Evolutionary conservation across 1,284 basidiomycete genomes (phyloP).

Genomic region (Ganoderma lingzhi): DNA sequence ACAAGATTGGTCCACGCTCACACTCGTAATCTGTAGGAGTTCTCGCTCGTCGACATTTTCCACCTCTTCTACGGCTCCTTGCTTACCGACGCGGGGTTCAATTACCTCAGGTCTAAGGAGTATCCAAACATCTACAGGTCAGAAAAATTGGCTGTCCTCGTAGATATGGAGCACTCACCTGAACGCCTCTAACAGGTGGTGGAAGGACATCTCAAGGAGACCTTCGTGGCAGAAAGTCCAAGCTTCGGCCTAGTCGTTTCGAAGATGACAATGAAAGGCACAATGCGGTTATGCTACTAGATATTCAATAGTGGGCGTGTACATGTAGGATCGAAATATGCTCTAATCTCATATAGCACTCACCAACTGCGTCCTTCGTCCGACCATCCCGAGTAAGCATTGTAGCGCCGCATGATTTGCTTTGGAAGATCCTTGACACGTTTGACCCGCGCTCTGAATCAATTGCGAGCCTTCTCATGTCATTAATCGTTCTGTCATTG

Average conservation of each 20-base stretch:
- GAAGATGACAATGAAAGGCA: neutral
- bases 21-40: slow-evolving; percentile 37
- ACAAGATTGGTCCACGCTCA: slow-evolving; percentile 32
- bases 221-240: neutral
- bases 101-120: slow-evolving; percentile 33
- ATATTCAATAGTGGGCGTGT: neutral
- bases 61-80: slow-evolving; percentile 55
- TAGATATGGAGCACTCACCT: neutral
- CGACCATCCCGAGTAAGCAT: too few species aligned
- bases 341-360: neutral
- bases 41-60: slow-evolving; percentile 61
- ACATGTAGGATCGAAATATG: neutral
- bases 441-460: too few species aligned
- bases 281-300: too few species aligned
- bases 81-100: slow-evolving; percentile 32
- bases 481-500: too few species aligned
- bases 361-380: too few species aligned
- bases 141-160: neutral
- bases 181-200: neutral
- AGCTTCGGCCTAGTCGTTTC: neutral
- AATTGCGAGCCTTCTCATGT: too few species aligned
- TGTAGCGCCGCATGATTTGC: too few species aligned
- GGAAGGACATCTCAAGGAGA: neutral
- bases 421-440: too few species aligned
- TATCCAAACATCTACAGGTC: slow-evolving; percentile 43